A percentile compares a stretch with the other conserved stretches of the same genome.
Evolutionary conservation across 495 filamentous ascomycete species (phyloP).

Genomic region (Xylaria nigripes): DNA sequence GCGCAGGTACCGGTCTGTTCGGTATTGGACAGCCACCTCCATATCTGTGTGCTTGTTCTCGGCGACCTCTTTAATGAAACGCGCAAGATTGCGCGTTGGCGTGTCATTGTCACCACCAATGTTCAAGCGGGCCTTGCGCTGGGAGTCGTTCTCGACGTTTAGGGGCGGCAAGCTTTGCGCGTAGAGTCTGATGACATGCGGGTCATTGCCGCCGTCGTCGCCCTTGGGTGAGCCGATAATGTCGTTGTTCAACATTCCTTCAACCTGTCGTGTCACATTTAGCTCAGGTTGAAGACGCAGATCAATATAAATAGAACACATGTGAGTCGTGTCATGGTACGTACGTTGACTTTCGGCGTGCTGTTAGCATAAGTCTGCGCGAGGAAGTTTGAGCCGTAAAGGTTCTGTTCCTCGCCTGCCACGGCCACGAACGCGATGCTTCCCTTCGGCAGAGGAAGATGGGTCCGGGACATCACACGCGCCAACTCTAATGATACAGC

Average conservation of each 20-base stretch:
- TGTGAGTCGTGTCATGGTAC: background rate
- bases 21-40: constrained; percentile 40
- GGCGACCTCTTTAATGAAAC: constrained; percentile 46
- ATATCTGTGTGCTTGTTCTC: constrained; percentile 38
- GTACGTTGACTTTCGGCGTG: constrained; percentile 24
- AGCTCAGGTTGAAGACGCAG: background rate
- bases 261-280: constrained; percentile 28
- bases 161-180: constrained; percentile 35
- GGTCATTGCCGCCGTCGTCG: constrained; percentile 32
- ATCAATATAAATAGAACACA: background rate
- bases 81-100: constrained; percentile 44
- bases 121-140: constrained; percentile 25
- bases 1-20: constrained; percentile 44
- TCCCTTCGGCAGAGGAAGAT: constrained; percentile 29
- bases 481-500: constrained; percentile 42
- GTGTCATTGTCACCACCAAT: constrained; percentile 49
- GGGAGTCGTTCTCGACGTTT: constrained; percentile 26
- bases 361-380: constrained; percentile 41
- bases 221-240: constrained; percentile 38
- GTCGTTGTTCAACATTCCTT: constrained; percentile 47
- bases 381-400: constrained; percentile 40
- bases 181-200: constrained; percentile 44
- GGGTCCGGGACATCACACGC: constrained; percentile 34
- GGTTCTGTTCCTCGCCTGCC: constrained; percentile 46
- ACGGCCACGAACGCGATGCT: constrained; percentile 47